These are phyloP conservation scores for Colletotrichum sp. DNA, from an alignment of 2,329 filamentous ascomycete genomes.

Conservation along the genomic window DNA sequence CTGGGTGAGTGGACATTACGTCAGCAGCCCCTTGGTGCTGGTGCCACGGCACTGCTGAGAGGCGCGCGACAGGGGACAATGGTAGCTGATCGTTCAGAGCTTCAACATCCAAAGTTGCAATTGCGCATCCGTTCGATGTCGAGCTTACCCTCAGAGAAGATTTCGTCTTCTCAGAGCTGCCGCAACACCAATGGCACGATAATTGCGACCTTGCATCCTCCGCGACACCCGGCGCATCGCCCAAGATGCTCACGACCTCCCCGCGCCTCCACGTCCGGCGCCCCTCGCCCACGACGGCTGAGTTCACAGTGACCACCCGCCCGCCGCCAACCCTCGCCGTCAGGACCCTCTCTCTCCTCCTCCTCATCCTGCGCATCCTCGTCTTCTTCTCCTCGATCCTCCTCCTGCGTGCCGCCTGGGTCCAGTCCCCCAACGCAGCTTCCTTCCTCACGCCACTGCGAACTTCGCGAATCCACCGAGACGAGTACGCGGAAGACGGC, in stretches of 20 bases:
- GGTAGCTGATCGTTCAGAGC: background rate
- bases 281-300: conserved; percentile 87
- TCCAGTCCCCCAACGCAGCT: conserved; percentile 33
- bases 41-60: background rate
- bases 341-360: conserved; percentile 47
- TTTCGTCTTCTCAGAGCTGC: background rate
- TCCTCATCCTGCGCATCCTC: conserved; percentile 47
- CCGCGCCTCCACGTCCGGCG: conserved; percentile 67
- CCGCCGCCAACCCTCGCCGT: conserved; percentile 56
- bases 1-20: background rate
- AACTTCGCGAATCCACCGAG: conserved; percentile 7
- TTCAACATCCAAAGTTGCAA: background rate
- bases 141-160: too few species aligned
- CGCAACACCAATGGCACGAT: background rate
- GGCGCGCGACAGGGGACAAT: background rate
- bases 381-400: conserved; percentile 43
- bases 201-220: background rate
- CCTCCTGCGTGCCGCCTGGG: conserved; percentile 53
- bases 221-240: background rate
- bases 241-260: conserved; percentile 64
- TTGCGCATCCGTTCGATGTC: background rate
- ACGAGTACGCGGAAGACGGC: background rate
- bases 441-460: background rate
- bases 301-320: conserved; percentile 88
- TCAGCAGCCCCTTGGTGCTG: background rate